A percentile compares a stretch with the other conserved stretches of the same genome.
Conservation (phyloP, 164 flowering plant genomes). For the Vitis cinerea region DNA sequence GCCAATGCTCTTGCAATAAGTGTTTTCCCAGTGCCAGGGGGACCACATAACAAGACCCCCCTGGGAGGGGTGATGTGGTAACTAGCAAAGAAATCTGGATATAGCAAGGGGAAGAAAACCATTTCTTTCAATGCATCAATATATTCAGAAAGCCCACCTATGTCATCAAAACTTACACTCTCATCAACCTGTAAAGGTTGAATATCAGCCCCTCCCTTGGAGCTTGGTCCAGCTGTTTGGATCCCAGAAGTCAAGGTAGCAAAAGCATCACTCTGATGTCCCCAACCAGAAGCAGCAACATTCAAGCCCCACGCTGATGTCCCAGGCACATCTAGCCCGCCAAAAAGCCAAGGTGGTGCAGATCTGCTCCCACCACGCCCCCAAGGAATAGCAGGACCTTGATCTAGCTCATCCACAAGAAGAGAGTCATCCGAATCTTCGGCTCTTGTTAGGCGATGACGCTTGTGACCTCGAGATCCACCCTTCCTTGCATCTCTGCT, state of each 20-base stretch:
- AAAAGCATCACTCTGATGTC: slow-evolving; percentile 81
- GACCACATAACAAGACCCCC: slow-evolving; percentile 97
- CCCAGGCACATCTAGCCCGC: slow-evolving; percentile 90
- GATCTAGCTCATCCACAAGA: slow-evolving; percentile 98
- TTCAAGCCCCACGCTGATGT: slow-evolving; percentile 86
- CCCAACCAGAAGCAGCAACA: slow-evolving; percentile 99
- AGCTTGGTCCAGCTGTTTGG: slow-evolving; percentile 99
- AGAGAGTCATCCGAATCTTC: slow-evolving; percentile 99
- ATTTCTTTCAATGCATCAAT: slow-evolving; percentile 95
- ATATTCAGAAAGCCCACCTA: slow-evolving; percentile 95
- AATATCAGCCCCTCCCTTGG: slow-evolving; percentile 99
- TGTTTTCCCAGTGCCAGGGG: slow-evolving; percentile 99
- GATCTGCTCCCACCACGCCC: slow-evolving; percentile 83
- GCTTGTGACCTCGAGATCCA: slow-evolving; percentile 88
- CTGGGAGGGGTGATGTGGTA: slow-evolving; percentile 97
- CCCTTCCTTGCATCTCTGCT: slow-evolving; percentile 85
- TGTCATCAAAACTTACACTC: slow-evolving; percentile 90
- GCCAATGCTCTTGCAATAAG: slow-evolving; percentile 98
- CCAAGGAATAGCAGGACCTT: slow-evolving; percentile 92
- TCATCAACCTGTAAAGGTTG: slow-evolving; percentile 97
- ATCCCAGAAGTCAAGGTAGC: slow-evolving; percentile 66
- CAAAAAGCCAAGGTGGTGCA: slow-evolving; percentile 92
- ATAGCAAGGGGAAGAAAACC: slow-evolving; percentile 96
- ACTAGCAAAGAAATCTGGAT: slow-evolving; percentile 95
- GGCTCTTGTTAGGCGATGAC: slow-evolving; percentile 68